Evolutionary conservation across 2,329 filamentous ascomycete species (phyloP).

Genomic region (Cordyceps farinosa): DNA sequence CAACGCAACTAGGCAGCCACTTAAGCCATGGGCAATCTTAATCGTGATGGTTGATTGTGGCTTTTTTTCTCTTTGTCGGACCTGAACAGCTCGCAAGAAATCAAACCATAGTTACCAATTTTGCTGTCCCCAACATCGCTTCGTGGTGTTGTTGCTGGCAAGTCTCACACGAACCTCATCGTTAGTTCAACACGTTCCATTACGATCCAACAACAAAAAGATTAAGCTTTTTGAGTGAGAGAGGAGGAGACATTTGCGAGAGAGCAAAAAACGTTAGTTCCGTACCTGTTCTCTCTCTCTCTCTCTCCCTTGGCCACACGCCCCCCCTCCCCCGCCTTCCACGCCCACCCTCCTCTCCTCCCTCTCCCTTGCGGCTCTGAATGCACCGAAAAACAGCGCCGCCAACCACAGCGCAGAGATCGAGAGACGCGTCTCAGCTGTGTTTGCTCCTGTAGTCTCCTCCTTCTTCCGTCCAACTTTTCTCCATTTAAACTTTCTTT

Average conservation of each 20-base stretch:
- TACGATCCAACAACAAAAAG: background rate
- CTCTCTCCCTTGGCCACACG: slow-evolving; percentile 4
- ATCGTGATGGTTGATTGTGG: too few species aligned
- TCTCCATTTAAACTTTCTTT: background rate
- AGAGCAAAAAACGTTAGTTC: background rate
- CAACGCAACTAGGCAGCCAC: background rate
- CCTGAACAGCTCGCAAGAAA: too few species aligned
- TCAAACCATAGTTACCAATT: background rate
- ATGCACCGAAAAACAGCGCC: slow-evolving; percentile 5
- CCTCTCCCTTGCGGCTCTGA: background rate
- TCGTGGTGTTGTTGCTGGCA: background rate
- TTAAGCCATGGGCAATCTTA: too few species aligned
- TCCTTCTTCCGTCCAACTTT: background rate
- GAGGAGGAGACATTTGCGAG: background rate
- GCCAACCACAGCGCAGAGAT: background rate
- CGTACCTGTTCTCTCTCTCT: slow-evolving; percentile 2
- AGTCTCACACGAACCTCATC: slow-evolving; percentile 1
- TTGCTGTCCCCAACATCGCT: background rate
- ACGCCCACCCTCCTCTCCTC: too few species aligned
- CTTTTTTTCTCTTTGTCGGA: too few species aligned
- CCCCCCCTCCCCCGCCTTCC: background rate
- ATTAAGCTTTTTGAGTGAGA: background rate
- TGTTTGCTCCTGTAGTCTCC: background rate
- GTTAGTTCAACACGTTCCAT: background rate
- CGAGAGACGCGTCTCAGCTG: slow-evolving; percentile 9